Evolutionary conservation across 2,329 filamentous ascomycete genomes (phyloP).

Genomic region (Aspergillus sp.): DNA sequence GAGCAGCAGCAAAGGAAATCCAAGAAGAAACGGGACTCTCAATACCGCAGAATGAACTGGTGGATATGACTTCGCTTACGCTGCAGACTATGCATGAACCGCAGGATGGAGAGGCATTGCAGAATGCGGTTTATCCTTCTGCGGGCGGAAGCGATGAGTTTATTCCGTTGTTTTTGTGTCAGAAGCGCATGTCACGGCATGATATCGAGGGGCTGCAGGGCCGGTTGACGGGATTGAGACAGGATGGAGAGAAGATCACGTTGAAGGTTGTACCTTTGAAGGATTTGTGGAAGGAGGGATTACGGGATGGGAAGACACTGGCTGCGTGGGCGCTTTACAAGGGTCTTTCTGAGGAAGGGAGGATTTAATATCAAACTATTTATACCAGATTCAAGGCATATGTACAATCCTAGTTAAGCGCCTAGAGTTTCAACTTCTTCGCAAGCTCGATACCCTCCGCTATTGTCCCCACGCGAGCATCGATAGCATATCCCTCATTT

Average conservation of each 20-base stretch:
- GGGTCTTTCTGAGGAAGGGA: conserved; percentile 44
- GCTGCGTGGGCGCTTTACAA: conserved; percentile 51
- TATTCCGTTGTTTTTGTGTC: conserved; percentile 50
- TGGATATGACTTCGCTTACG: conserved; percentile 50
- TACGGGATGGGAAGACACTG: conserved; percentile 51
- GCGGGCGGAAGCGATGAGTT: conserved; percentile 55
- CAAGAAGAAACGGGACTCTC: conserved; percentile 51
- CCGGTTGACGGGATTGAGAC: conserved; percentile 48
- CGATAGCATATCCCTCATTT: conserved; percentile 66
- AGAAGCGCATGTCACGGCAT: conserved; percentile 44
- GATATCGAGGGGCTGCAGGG: conserved; percentile 47
- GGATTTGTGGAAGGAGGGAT: conserved; percentile 48
- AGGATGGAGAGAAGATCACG: conserved; percentile 54
- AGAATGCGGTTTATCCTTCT: conserved; percentile 48
- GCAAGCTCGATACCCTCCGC: conserved; percentile 73
- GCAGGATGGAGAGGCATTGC: conserved; percentile 31
- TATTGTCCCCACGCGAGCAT: conserved; percentile 68
- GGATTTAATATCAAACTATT: conserved; percentile 21
- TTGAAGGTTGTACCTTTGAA: conserved; percentile 48
- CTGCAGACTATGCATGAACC: conserved; percentile 19
- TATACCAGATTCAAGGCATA: neutral
- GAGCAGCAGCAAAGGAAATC: conserved; percentile 52
- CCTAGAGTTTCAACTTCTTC: conserved; percentile 38
- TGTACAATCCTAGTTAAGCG: neutral
- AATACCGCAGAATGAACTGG: conserved; percentile 44